Evolutionary conservation across 73 alveolate species (phyloP).

Genomic region (Symbiodinium pilosum): DNA sequence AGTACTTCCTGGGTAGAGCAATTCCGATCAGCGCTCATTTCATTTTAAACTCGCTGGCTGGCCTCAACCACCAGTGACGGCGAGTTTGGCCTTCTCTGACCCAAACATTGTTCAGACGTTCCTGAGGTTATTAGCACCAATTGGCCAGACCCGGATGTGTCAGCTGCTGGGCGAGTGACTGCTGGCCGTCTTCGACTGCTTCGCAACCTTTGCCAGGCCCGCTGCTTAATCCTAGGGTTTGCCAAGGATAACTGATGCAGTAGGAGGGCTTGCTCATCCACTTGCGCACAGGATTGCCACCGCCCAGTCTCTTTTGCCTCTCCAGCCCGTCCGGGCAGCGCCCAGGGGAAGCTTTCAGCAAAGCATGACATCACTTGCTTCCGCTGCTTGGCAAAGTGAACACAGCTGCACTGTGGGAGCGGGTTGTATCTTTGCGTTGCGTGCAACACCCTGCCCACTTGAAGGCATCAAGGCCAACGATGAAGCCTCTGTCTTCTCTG

Average conservation of each 20-base stretch:
- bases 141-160: conserved; percentile 90
- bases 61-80: too few species aligned
- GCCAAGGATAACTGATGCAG: too few species aligned
- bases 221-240: too few species aligned
- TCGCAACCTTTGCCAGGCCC: background rate
- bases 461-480: conserved; percentile 77
- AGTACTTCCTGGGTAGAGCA: too few species aligned
- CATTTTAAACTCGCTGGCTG: too few species aligned
- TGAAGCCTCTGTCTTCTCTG: conserved; percentile 27
- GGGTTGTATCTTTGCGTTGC: background rate
- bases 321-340: conserved; percentile 50
- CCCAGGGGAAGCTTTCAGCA: conserved; percentile 48
- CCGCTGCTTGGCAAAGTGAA: background rate
- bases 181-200: conserved; percentile 54
- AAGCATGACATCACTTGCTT: conserved; percentile 18
- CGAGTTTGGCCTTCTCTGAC: too few species aligned
- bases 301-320: conserved; percentile 40
- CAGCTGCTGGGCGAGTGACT: conserved; percentile 87
- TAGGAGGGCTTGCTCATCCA: too few species aligned
- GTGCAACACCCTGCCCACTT: background rate
- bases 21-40: too few species aligned
- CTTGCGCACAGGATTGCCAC: too few species aligned
- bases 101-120: too few species aligned
- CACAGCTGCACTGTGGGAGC: background rate
- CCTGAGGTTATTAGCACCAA: conserved; percentile 92